A percentile compares a stretch with the other conserved stretches of the same genome.
Evolutionary conservation across 1,139 yeast genomes (phyloP).

Genomic region (Blastobotrys illinoisensis): DNA sequence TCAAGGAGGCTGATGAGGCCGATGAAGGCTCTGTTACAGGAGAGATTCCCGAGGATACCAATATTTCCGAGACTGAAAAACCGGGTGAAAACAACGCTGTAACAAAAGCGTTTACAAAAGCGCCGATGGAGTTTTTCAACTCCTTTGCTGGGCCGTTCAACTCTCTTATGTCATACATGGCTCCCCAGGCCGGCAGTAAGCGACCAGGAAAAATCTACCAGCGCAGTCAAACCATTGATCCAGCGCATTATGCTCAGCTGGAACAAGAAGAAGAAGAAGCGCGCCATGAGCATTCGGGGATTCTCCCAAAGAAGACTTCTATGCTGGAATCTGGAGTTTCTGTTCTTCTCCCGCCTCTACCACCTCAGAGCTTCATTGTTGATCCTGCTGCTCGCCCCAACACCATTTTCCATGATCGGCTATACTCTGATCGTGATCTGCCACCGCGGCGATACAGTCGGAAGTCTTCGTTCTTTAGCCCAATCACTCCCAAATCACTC

Average conservation of each 20-base stretch:
- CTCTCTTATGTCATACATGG: conserved; percentile 27
- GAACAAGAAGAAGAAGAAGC: conserved; percentile 9
- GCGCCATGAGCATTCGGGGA: conserved; percentile 19
- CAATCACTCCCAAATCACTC: conserved; percentile 4
- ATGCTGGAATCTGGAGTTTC: conserved; percentile 80
- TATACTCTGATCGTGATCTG: conserved; percentile 58
- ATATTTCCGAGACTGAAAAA: conserved; percentile 1
- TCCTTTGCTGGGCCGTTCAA: conserved; percentile 15
- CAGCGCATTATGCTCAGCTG: conserved; percentile 14
- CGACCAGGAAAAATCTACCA: conserved; percentile 30
- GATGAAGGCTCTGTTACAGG: conserved; percentile 18
- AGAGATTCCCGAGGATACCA: conserved; percentile 34
- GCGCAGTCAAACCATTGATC: conserved; percentile 30
- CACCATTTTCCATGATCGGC: conserved; percentile 70
- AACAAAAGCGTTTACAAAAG: conserved; percentile 8
- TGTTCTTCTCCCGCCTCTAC: conserved; percentile 80
- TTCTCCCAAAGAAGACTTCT: conserved; percentile 62
- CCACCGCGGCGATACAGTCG: conserved; percentile 42
- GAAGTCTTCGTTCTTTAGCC: conserved; percentile 20
- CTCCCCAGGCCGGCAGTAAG: conserved; percentile 30
- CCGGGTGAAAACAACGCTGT: neutral
- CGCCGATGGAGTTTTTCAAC: conserved; percentile 8
- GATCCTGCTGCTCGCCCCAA: conserved; percentile 57
- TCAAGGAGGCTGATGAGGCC: conserved; percentile 8
- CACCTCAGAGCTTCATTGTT: conserved; percentile 61